A percentile compares a stretch with the other conserved stretches of the same genome.
Evolutionary conservation across 2,329 filamentous ascomycete species (phyloP).

Genomic region (Didymella sp.): DNA sequence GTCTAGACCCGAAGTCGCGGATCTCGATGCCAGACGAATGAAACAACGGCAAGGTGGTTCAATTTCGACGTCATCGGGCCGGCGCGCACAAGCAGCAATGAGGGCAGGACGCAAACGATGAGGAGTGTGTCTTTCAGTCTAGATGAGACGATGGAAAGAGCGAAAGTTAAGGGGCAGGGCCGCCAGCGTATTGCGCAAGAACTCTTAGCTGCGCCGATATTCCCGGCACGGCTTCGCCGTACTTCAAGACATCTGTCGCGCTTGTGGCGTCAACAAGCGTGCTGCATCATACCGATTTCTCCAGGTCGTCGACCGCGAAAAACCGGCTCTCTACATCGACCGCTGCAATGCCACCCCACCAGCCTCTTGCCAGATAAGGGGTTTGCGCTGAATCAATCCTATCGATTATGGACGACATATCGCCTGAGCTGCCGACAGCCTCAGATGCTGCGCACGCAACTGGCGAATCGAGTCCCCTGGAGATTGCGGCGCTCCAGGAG

Average conservation of each 20-base stretch:
- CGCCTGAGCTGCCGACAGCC: slow-evolving; percentile 1
- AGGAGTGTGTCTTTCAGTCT: background rate
- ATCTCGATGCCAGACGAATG: background rate
- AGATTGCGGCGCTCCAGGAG: slow-evolving; percentile 28
- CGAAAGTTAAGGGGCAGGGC: background rate
- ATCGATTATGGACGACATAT: slow-evolving; percentile 8
- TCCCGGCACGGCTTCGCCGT: background rate
- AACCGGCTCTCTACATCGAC: background rate
- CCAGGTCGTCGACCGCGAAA: slow-evolving; percentile 4
- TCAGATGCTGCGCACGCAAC: slow-evolving; percentile 1
- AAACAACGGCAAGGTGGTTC: slow-evolving; percentile 4
- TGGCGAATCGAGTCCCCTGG: slow-evolving; percentile 11
- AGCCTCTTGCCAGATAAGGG: slow-evolving; percentile 2
- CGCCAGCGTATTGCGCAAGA: background rate
- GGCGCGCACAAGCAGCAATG: background rate
- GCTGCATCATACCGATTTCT: slow-evolving; percentile 9
- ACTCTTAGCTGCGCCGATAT: background rate
- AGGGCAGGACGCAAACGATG: slow-evolving; percentile 8
- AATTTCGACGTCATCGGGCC: slow-evolving; percentile 9
- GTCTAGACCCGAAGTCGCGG: slow-evolving; percentile 11
- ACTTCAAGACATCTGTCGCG: slow-evolving; percentile 2
- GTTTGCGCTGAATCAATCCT: background rate
- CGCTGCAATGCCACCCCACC: slow-evolving; percentile 8
- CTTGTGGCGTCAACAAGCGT: slow-evolving; percentile 19
- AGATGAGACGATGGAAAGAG: background rate